phyloP scores from a whole-genome alignment of 371 early-diverging fungal species.

The Choanephora cucurbitarum region DNA sequence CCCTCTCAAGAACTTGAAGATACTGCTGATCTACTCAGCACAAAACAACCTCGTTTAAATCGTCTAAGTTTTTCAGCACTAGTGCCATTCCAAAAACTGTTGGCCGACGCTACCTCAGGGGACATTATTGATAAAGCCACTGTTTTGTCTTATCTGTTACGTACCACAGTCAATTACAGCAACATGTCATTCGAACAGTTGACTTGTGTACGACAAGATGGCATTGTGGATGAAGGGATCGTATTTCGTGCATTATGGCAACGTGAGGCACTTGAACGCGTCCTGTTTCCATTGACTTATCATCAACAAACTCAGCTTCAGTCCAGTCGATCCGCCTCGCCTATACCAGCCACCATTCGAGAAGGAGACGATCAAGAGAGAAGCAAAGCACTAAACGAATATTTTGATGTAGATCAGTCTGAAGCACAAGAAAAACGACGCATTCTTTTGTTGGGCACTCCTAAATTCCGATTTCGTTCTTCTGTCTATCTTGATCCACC shows the following conservation, averaged over 20 bases:
- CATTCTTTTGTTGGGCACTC: conserved; percentile 36
- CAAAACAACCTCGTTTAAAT: neutral
- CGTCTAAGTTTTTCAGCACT: conserved; percentile 43
- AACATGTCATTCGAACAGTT: conserved; percentile 56
- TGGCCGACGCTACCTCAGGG: conserved; percentile 45
- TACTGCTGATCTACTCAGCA: neutral
- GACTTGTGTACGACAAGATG: conserved; percentile 42
- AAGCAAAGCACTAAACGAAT: conserved; percentile 41
- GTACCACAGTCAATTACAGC: conserved; percentile 46
- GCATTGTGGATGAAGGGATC: conserved; percentile 49
- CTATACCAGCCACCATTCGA: neutral
- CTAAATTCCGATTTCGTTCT: conserved; percentile 37
- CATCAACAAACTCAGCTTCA: conserved; percentile 13
- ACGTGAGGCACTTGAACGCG: conserved; percentile 44
- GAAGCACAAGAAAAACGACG: conserved; percentile 34
- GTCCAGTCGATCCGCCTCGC: no score
- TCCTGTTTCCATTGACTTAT: conserved; percentile 33
- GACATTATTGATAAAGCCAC: conserved; percentile 52
- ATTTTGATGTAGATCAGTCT: conserved; percentile 48
- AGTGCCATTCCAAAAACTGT: conserved; percentile 42
- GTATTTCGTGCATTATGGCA: conserved; percentile 57
- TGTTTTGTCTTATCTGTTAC: conserved; percentile 41
- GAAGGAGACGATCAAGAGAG: conserved; percentile 17
- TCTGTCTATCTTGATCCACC: conserved; percentile 30
- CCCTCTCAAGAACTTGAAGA: conserved; percentile 37